Conservation (phyloP, 345 rosid genomes). For the Microcos paniculata region DNA sequence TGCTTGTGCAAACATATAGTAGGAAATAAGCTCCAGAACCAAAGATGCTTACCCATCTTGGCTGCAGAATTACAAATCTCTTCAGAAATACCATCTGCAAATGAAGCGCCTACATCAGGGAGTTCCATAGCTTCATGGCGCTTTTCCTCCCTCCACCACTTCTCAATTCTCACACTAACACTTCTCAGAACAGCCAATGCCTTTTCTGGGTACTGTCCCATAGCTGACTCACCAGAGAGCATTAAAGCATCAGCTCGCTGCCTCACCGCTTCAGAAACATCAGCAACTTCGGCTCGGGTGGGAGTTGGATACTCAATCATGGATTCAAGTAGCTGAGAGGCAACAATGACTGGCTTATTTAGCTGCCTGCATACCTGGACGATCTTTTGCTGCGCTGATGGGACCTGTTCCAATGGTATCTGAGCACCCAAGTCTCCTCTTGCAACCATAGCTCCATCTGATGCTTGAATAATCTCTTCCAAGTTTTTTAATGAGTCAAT, state of each 20-base stretch:
- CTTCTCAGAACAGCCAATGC: constrained; percentile 87
- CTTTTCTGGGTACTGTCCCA: constrained; percentile 99
- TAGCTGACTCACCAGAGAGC: constrained; percentile 99
- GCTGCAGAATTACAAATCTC: constrained; percentile 98
- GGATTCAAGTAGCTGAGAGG: constrained; percentile 94
- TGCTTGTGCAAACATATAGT: background rate
- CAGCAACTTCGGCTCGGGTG: constrained; percentile 99
- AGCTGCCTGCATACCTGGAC: constrained; percentile 87
- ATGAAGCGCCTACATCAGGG: constrained; percentile 63
- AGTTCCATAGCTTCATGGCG: constrained; percentile 76
- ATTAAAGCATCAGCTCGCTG: constrained; percentile 96
- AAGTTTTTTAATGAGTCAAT: constrained; percentile 84
- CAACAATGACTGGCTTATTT: constrained; percentile 94
- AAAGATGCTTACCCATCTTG: constrained; percentile 78
- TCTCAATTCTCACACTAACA: constrained; percentile 93
- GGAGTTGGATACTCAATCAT: constrained; percentile 99
- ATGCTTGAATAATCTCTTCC: constrained; percentile 83
- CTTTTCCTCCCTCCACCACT: constrained; percentile 99
- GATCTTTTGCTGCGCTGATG: constrained; percentile 85
- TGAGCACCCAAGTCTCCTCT: constrained; percentile 99
- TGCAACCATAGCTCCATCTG: constrained; percentile 99
- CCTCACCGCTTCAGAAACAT: constrained; percentile 98
- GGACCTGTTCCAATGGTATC: constrained; percentile 98
- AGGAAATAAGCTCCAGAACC: background rate
- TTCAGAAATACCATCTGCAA: constrained; percentile 82